phyloP scores from a whole-genome alignment of 495 filamentous ascomycete genomes.

The Penicillium chermesinum region DNA sequence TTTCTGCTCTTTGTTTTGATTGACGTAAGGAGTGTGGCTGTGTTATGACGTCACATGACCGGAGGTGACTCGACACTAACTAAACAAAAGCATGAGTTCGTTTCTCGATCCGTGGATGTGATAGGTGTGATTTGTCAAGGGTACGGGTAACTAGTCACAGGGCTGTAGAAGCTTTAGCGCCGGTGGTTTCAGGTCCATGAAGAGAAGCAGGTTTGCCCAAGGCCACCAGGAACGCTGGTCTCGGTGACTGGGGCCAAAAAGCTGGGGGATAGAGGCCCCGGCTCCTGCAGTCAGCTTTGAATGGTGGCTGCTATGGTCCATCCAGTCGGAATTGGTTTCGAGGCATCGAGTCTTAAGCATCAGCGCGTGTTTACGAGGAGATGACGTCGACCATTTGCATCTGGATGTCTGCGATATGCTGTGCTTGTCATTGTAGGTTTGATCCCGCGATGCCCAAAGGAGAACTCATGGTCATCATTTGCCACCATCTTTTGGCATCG shows the following conservation, averaged over 20 bases:
- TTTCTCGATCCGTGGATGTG: no score
- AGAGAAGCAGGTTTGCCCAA: not conserved
- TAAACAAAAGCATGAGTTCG: no score
- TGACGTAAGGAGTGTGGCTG: not conserved
- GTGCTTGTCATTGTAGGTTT: no score
- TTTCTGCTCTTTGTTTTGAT: not conserved
- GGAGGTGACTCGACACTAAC: no score
- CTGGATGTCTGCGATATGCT: no score
- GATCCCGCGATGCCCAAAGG: no score
- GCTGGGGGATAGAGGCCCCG: slow-evolving; percentile 8
- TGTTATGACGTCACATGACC: not conserved
- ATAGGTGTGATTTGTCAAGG: no score
- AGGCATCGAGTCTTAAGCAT: slow-evolving; percentile 13
- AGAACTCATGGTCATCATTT: no score
- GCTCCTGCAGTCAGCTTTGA: slow-evolving; percentile 18
- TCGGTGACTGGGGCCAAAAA: slow-evolving; percentile 10
- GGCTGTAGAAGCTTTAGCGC: no score
- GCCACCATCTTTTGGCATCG: no score
- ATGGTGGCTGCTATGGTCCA: slow-evolving; percentile 14
- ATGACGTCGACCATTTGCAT: slow-evolving; percentile 27
- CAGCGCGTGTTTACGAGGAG: slow-evolving; percentile 20
- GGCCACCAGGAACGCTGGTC: not conserved
- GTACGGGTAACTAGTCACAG: no score
- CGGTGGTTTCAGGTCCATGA: no score
- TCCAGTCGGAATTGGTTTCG: slow-evolving; percentile 25